Conservation (phyloP, 2,329 filamentous ascomycete genomes). For the Dactylella cylindrospora region DNA sequence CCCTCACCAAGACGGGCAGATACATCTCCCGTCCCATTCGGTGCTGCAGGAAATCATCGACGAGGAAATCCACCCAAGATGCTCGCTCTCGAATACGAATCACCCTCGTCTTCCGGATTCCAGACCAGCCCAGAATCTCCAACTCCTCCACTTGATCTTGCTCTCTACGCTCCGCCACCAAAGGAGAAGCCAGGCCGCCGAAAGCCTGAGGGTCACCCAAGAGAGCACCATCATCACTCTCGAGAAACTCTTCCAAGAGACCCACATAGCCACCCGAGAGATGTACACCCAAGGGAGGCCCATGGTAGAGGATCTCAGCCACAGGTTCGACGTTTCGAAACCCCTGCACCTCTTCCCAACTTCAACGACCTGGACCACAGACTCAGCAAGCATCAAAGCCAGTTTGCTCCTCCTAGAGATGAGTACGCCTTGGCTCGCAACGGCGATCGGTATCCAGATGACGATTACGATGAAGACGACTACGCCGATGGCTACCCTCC, state of each 20-base stretch:
- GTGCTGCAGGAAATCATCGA: conserved; percentile 17
- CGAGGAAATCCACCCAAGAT: conserved; percentile 37
- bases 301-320: conserved; percentile 17
- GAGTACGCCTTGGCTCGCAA: conserved; percentile 22
- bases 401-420: conserved; percentile 17
- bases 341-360: conserved; percentile 25
- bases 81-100: conserved; percentile 40
- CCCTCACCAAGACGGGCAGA: conserved; percentile 34
- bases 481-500: conserved; percentile 33
- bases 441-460: conserved; percentile 31
- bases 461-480: conserved; percentile 38
- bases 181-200: conserved; percentile 35
- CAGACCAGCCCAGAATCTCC: conserved; percentile 41
- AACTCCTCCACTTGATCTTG: conserved; percentile 38
- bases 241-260: conserved; percentile 3
- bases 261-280: conserved; percentile 1
- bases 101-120: conserved; percentile 36
- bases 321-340: conserved; percentile 32
- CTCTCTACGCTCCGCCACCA: conserved; percentile 36
- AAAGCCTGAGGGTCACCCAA: conserved; percentile 26
- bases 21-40: conserved; percentile 35
- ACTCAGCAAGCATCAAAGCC: conserved; percentile 32
- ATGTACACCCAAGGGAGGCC: conserved; percentile 7
- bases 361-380: conserved; percentile 32
- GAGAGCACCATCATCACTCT: too few species aligned